phyloP scores from a whole-genome alignment of 176 grass and related monocot genomes.

The Oryza glumipatula region DNA sequence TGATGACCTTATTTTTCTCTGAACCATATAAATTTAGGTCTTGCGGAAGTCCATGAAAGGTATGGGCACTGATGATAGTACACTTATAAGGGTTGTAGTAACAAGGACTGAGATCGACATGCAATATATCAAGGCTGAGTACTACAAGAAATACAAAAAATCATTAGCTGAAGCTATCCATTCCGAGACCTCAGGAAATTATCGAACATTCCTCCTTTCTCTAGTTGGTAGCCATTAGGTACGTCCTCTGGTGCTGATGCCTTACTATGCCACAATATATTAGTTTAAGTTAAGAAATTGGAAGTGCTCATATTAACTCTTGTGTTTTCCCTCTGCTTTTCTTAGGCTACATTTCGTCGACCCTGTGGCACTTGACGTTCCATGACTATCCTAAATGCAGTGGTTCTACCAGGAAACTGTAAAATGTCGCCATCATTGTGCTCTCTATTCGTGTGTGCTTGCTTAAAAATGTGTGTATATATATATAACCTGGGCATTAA shows the following conservation, averaged over 20 bases:
- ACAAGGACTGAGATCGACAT: constrained; percentile 97
- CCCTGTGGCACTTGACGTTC: neutral
- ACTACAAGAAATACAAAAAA: constrained; percentile 82
- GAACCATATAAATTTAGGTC: constrained; percentile 52
- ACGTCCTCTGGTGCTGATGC: constrained; percentile 18
- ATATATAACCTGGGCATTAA: constrained; percentile 24
- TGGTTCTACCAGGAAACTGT: constrained; percentile 24
- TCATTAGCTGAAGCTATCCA: constrained; percentile 73
- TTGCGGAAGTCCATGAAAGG: constrained; percentile 95
- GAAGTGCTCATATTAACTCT: constrained; percentile 9
- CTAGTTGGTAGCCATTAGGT: constrained; percentile 81
- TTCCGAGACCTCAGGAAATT: constrained; percentile 81
- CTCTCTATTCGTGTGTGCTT: constrained; percentile 13
- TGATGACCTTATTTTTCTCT: constrained; percentile 4
- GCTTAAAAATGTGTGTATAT: constrained; percentile 30
- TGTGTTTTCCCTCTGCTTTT: constrained; percentile 3
- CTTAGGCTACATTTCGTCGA: constrained; percentile 33
- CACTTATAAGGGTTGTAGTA: constrained; percentile 78
- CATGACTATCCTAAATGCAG: constrained; percentile 28
- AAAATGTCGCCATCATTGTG: constrained; percentile 3
- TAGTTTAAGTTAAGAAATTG: neutral
- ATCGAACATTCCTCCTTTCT: constrained; percentile 86
- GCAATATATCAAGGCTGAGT: constrained; percentile 95
- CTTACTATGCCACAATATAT: neutral
- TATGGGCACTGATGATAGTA: constrained; percentile 79